phyloP scores from a whole-genome alignment of 2,329 filamentous ascomycete species.

The Fusarium nanum region DNA sequence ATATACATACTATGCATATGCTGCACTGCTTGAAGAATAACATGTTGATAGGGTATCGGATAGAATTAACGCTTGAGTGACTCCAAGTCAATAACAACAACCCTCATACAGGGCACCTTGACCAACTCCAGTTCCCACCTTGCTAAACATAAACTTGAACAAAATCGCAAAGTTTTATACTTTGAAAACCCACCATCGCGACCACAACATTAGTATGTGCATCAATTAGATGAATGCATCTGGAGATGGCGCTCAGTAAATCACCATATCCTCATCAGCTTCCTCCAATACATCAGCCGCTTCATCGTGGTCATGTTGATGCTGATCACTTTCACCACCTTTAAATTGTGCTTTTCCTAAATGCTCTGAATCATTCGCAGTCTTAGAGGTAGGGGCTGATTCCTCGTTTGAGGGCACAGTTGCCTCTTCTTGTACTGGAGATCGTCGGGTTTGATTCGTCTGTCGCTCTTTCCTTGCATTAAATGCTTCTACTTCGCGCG shows the following conservation, averaged over 20 bases:
- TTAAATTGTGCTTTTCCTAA: conserved; percentile 20
- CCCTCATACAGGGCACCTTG: conserved; percentile 13
- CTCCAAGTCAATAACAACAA: neutral
- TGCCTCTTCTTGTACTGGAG: conserved; percentile 23
- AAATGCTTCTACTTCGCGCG: conserved; percentile 73
- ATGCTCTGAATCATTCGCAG: conserved; percentile 14
- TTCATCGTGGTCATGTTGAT: conserved; percentile 68
- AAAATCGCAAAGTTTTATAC: neutral
- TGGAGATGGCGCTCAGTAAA: conserved; percentile 71
- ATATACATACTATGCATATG: neutral
- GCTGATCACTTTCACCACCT: conserved; percentile 8
- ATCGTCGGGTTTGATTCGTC: conserved; percentile 15
- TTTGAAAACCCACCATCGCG: neutral
- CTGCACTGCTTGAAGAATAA: too few relatives aligned
- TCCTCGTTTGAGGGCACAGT: conserved; percentile 22
- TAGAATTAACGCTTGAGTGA: conserved; percentile 8
- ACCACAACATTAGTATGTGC: conserved; percentile 1
- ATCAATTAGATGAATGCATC: neutral
- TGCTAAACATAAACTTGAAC: neutral
- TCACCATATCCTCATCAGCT: conserved; percentile 89
- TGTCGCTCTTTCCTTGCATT: conserved; percentile 59
- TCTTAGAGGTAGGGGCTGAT: conserved; percentile 12
- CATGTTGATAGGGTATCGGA: conserved; percentile 23
- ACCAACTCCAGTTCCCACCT: neutral
- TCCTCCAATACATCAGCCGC: conserved; percentile 82